Conservation (phyloP, 1,284 basidiomycete genomes). For the Boletus chippewaensis region DNA sequence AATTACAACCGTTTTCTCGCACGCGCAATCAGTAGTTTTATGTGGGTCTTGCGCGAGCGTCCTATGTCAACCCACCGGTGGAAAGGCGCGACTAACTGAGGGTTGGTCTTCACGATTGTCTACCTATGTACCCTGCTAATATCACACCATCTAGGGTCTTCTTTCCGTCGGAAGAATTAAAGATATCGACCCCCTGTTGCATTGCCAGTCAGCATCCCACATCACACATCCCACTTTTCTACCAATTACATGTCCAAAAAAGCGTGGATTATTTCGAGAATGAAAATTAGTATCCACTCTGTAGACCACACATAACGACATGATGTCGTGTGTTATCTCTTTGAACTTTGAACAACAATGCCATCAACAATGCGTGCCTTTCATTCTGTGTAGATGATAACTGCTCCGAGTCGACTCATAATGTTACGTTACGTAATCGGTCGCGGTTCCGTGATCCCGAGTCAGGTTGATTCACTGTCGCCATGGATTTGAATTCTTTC, state of each 20-base stretch:
- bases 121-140: conserved; percentile 5
- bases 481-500: conserved; percentile 36
- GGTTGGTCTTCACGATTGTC: conserved; percentile 48
- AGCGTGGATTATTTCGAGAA: conserved; percentile 14
- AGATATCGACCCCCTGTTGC: conserved; percentile 13
- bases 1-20: conserved; percentile 94
- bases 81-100: conserved; percentile 97
- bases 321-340: conserved; percentile 18
- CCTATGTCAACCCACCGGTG: conserved; percentile 97
- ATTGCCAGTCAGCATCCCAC: conserved; percentile 3
- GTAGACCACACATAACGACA: conserved; percentile 5
- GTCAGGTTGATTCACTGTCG: not conserved
- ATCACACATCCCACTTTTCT: not conserved
- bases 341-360: conserved; percentile 4
- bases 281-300: conserved; percentile 11
- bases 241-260: conserved; percentile 11
- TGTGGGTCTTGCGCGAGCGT: conserved; percentile 94
- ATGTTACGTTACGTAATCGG: not conserved
- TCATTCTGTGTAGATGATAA: not conserved
- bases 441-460: not conserved
- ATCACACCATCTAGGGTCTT: conserved; percentile 52
- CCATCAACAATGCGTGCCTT: not conserved
- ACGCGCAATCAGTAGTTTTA: conserved; percentile 89
- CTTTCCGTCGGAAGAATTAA: conserved; percentile 84
- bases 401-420: no score